phyloP scores from a whole-genome alignment of 176 grass and related monocot species.

The Saccharum spontaneum region DNA sequence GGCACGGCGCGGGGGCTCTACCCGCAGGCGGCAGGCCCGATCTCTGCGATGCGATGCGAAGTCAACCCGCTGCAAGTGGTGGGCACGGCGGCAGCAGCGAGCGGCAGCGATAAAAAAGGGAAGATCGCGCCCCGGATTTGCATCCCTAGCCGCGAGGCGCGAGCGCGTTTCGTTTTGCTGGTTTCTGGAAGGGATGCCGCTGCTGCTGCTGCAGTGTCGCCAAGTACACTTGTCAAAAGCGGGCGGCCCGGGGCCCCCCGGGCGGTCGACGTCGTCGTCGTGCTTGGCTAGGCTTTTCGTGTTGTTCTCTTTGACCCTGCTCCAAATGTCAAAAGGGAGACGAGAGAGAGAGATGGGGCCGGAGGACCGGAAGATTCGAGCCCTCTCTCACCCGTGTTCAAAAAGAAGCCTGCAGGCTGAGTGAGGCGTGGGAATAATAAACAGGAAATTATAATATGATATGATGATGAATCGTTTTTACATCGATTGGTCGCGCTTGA shows the following conservation, averaged over 20 bases:
- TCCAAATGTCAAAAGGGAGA: constrained; percentile 39
- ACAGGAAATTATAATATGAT: not conserved
- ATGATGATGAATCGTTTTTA: not conserved
- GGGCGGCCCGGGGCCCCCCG: not conserved
- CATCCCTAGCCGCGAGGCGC: not conserved
- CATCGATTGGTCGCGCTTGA: constrained; percentile 24
- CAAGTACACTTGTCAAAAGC: constrained; percentile 30
- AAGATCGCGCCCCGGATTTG: not conserved
- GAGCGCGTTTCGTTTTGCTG: no score
- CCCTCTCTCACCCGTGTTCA: not conserved
- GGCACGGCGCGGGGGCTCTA: not conserved
- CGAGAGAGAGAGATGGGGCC: not conserved
- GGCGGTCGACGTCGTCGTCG: not conserved
- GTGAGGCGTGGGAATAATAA: constrained; percentile 17
- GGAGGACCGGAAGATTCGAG: constrained; percentile 31
- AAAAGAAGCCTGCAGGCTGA: not conserved
- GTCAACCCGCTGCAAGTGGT: constrained; percentile 15
- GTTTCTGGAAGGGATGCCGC: not conserved
- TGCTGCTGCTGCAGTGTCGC: not conserved
- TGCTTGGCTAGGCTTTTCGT: not conserved
- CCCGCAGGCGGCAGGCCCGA: not conserved
- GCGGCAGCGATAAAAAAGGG: not conserved
- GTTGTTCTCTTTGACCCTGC: constrained; percentile 35
- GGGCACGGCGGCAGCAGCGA: not conserved
- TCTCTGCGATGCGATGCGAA: not conserved